Conservation (phyloP, 257 asterid species). For the Rauvolfia tetraphylla region DNA sequence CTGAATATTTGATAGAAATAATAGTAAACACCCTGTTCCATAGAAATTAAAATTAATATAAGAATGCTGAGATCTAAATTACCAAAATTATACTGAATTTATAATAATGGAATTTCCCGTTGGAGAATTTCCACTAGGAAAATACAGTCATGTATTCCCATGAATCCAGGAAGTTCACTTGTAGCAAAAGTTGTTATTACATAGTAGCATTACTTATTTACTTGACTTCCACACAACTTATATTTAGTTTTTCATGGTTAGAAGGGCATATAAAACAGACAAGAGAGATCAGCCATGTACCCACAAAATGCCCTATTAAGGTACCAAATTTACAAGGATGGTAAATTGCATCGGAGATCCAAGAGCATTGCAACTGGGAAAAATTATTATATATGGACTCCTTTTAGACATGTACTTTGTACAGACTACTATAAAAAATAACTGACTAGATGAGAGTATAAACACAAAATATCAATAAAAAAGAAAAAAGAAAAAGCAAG, state of each 20-base stretch:
- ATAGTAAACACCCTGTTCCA: slow-evolving; percentile 98
- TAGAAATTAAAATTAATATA: slow-evolving; percentile 39
- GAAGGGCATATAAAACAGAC: not conserved
- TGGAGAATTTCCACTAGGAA: not conserved
- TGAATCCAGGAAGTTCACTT: not conserved
- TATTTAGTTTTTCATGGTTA: not conserved
- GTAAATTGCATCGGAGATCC: not conserved
- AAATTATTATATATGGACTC: not conserved
- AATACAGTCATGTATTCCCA: not conserved
- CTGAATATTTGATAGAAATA: slow-evolving; percentile 98
- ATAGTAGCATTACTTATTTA: not conserved
- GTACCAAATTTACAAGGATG: not conserved
- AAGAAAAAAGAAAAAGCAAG: not conserved
- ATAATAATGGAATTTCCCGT: not conserved
- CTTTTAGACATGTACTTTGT: not conserved
- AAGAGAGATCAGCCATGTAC: not conserved
- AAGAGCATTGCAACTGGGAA: not conserved
- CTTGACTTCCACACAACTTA: not conserved
- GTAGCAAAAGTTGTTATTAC: not conserved
- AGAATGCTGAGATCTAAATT: slow-evolving; percentile 33
- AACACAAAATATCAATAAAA: not conserved
- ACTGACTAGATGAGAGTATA: not conserved
- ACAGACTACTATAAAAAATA: not conserved
- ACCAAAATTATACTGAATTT: slow-evolving; percentile 1
- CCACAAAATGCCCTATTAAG: not conserved